Base-by-base conservation (phyloP, 495 filamentous ascomycete genomes). In the Pyrenopolyporus hunteri region DNA sequence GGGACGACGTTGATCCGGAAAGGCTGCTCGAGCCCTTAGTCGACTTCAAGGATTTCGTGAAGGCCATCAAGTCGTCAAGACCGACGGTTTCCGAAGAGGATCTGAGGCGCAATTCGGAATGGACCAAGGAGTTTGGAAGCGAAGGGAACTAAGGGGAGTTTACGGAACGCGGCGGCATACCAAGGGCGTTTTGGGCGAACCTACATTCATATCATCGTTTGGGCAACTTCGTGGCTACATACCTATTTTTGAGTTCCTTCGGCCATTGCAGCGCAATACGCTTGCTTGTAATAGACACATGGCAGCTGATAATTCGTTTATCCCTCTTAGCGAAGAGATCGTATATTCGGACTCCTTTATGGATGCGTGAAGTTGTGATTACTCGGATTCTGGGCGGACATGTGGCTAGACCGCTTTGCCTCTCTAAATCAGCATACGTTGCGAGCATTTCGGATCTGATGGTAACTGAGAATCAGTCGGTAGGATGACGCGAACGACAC, bases 111-210 rank as follows among this genome's bases (percentile, higher is more conserved):
- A 98, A 93, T 74, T 80, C 89, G 59, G 92, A 97, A 37, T 99
- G 94, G 94, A 99, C 94, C 2, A 78, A 86, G 66, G 93, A 98
- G 75, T 99, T 98, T 76, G 94, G 94, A 52, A 97, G 93, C 71
- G 94, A 99, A 70, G 94, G 93, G 33, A 80, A 80, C 50, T 79
- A 64, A 32, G 14, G 40, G n/a, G 28, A 32, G 37, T 9, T 19
- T 28, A 56, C 26, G 26, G 49, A 49, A 50, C 54, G 42, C 20
- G 57, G 50, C 23, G 70, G 70, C 70, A 70, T 70, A 63, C 42
- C 46, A 45, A 48, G 63, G n/a, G 70, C 53, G 67, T 62, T 74
- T 63, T 59, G 55, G 66, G 71, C 40, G 71, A 64, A 45, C 25
- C 55, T 42, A 52, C 16, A 39, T 42, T 7, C 22, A 33, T 23